Evolutionary conservation across 345 rosid species (phyloP), one percentile per base, ranked within the genome.

Genomic region (Eucalyptus marginata): DNA sequence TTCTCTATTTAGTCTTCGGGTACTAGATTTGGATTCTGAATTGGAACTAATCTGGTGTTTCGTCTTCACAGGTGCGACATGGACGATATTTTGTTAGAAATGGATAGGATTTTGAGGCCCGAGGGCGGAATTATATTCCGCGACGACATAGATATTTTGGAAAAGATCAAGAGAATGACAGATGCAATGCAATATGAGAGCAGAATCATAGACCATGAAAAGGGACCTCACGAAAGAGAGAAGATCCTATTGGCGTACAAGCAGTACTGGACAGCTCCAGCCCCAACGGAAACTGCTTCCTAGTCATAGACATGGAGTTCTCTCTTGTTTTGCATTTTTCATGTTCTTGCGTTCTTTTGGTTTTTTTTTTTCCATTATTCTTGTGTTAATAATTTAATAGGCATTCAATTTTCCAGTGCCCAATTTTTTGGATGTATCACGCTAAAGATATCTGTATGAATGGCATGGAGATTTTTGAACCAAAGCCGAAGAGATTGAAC

Each of bases 41-140:
- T 33, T 36, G 62, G 29, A 25, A 20, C 27, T 10, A 36, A 76
- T 20, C 83, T 10, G 47, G 83, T 11, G 3, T 10, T 11, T 20
- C 43, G 22, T 31, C 16, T 24, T 47, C 56, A 76, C 95, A 95
- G 98, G 86, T 97, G 99, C 89, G 95, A 95, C 79, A 93, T 94
- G 95, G 97, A 94, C 56, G 93, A 93, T 33, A 95, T 98, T 40
- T 89, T 98, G 92, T 47, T 98, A 87, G 99, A 98, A 90, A 95
- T 98, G 96, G 99, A 98, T 86, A 94, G 99, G 92, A 91, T 98
- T 44, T 90, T 98, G 86, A 92, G 99, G 90, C 99, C 99, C 13
- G 93, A 95, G 91, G 99, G 99, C 3, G 93, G 97, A 88, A 95
- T 97, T 50, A 94, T 98, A 2, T 93, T 98, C 86, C 88, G 99